These are phyloP conservation scores for Cyberlindnera euphorbiiphila DNA, from an alignment of 805 yeast genomes.

Conservation along the genomic window DNA sequence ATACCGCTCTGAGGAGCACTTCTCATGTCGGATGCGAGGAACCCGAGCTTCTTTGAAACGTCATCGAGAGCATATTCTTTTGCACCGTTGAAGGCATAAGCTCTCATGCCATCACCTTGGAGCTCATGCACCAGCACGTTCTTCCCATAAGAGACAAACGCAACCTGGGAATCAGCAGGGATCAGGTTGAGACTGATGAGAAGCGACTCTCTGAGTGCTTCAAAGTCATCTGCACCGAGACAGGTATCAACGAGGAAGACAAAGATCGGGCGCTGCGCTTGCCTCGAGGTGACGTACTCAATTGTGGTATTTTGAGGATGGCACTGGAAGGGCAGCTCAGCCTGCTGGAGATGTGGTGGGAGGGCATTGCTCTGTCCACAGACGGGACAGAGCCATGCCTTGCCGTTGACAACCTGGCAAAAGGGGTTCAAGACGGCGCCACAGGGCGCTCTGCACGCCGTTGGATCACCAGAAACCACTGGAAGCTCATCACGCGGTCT, in stretches of 20 bases:
- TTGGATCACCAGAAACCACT: conserved; percentile 37
- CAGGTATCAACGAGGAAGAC: conserved; percentile 57
- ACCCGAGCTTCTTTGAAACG: conserved; percentile 43
- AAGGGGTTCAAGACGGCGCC: conserved; percentile 52
- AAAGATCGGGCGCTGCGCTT: conserved; percentile 36
- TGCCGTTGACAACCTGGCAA: conserved; percentile 28
- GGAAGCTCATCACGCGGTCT: conserved; percentile 40
- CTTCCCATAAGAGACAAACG: conserved; percentile 56
- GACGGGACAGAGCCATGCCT: conserved; percentile 53
- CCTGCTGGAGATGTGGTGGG: conserved; percentile 37
- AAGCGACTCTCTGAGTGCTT: conserved; percentile 48
- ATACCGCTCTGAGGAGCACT: neutral
- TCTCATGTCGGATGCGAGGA: conserved; percentile 34
- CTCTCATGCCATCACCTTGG: conserved; percentile 30
- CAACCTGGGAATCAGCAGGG: conserved; percentile 54
- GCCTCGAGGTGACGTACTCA: conserved; percentile 38
- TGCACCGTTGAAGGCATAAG: conserved; percentile 51
- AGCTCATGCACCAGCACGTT: conserved; percentile 57
- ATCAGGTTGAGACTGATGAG: conserved; percentile 41
- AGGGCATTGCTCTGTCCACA: conserved; percentile 47
- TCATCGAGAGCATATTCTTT: conserved; percentile 47
- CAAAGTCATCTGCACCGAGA: conserved; percentile 46
- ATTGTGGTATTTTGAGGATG: conserved; percentile 36
- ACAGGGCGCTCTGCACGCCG: conserved; percentile 50
- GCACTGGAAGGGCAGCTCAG: conserved; percentile 12